Conservation (phyloP, 1,139 yeast genomes). For the Arxiozyma heterogenica region DNA sequence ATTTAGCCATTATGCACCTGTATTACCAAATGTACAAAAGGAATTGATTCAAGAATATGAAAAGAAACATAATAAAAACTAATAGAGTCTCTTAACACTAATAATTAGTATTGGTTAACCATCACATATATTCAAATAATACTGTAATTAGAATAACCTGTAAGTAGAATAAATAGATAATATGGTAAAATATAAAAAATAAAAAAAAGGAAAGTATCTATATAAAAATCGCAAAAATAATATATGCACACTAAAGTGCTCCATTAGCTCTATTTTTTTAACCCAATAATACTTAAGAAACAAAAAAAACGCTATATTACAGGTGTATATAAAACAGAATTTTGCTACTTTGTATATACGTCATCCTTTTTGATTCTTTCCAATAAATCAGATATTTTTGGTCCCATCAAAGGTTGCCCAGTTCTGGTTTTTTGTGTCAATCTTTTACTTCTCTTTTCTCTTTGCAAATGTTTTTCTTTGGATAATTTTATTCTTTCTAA, state of each 20-base stretch:
- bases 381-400: slow-evolving; percentile 67
- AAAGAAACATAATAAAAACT: slow-evolving; percentile 38
- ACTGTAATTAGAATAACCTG: background rate
- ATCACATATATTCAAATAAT: background rate
- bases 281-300: slow-evolving; percentile 2
- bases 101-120: background rate
- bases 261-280: background rate
- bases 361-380: slow-evolving; percentile 61
- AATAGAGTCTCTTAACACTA: background rate
- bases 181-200: background rate
- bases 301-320: background rate
- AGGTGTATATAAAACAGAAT: too few species aligned
- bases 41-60: slow-evolving; percentile 81
- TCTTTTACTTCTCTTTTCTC: slow-evolving; percentile 43
- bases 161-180: background rate
- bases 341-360: slow-evolving; percentile 19
- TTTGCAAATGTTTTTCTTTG: slow-evolving; percentile 27
- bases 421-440: slow-evolving; percentile 51
- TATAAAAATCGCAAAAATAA: background rate
- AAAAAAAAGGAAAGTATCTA: background rate
- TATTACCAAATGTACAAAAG: slow-evolving; percentile 82
- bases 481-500: slow-evolving; percentile 25
- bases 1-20: slow-evolving; percentile 85
- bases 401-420: slow-evolving; percentile 91
- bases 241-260: too few species aligned